phyloP scores from a whole-genome alignment of 208 protist species.

The Giardia muris region DNA sequence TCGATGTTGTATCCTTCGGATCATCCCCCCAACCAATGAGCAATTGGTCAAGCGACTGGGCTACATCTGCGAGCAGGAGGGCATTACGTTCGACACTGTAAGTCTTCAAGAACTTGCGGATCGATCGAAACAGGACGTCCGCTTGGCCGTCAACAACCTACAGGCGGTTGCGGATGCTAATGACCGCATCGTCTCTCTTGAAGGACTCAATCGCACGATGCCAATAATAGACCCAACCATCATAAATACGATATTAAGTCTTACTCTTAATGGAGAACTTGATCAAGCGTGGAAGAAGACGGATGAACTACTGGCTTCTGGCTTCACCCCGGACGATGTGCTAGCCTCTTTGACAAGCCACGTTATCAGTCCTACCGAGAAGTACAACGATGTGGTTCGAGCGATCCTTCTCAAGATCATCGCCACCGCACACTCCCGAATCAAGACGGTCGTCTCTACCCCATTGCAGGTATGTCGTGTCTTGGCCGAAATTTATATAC shows the following conservation, averaged over 20 bases:
- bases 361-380: neutral
- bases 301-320: neutral
- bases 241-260: neutral
- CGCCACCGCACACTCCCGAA: neutral
- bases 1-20: slow-evolving; percentile 67
- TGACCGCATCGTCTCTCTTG: slow-evolving; percentile 55
- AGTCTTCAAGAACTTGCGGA: slow-evolving; percentile 87
- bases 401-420: neutral
- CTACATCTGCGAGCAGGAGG: slow-evolving; percentile 57
- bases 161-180: slow-evolving; percentile 83
- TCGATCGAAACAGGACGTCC: slow-evolving; percentile 61
- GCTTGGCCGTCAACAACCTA: slow-evolving; percentile 78
- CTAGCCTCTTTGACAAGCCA: neutral
- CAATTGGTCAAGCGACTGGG: slow-evolving; percentile 14
- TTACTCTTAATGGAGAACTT: neutral
- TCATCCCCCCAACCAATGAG: slow-evolving; percentile 49
- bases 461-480: neutral
- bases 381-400: neutral
- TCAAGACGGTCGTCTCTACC: neutral
- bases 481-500: neutral
- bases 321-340: neutral
- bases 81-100: slow-evolving; percentile 66
- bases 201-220: neutral
- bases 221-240: neutral
- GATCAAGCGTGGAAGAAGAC: neutral